Base-by-base conservation (phyloP, 2,329 filamentous ascomycete genomes). In the Microdochium paspali region DNA sequence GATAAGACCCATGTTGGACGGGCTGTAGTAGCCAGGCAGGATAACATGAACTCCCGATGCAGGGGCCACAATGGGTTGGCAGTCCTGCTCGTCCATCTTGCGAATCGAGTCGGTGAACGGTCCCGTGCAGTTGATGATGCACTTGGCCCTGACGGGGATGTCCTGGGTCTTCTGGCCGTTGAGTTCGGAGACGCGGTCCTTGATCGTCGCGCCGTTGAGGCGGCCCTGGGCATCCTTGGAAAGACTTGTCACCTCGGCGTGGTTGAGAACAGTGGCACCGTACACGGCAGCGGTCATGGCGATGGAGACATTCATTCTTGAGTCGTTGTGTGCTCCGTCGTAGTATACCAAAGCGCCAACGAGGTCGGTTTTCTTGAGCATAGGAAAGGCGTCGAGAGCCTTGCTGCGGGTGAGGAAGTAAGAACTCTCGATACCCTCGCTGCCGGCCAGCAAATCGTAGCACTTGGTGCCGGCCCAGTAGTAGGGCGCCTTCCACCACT, bases 241-340 rank as follows among this genome's bases (percentile, higher is more conserved):
- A 32, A 95, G 72, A 39, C 76, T 71, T 5, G 83, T 90, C 47
- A 94, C 87, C 64, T 93, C 86, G 58, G 89, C 71, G 66, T 95
- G 86, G 66, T 91, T 94, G 50, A 89, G 79, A 32, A 93, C 79
- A 3, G 87, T 94, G 47, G 82, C 80, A 26, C 88, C 88, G 61
- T 93, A 94, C 40, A 94, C 70, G n/a, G 88, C 87, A 48, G 88
- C 87, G 18, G 89, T 94, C 80, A 91, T 87, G 20, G 87, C 88
- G 49, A 94, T 74, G 9, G 87, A 90, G 24, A 93, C 85, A 61
- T 94, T 94, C 88, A 95, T 94, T 45, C 89, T 80, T 20, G 88
- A 93, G 65, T 95, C 89, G 61, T 95, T 95, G 68, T 95, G 89
- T 25, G 87, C 87, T 56, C 89, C 89, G 68, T 95, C 88, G 63